Evolutionary conservation across 192 early-diverging fungal species (phyloP).

Genomic region (Allomyces arbusculus): DNA sequence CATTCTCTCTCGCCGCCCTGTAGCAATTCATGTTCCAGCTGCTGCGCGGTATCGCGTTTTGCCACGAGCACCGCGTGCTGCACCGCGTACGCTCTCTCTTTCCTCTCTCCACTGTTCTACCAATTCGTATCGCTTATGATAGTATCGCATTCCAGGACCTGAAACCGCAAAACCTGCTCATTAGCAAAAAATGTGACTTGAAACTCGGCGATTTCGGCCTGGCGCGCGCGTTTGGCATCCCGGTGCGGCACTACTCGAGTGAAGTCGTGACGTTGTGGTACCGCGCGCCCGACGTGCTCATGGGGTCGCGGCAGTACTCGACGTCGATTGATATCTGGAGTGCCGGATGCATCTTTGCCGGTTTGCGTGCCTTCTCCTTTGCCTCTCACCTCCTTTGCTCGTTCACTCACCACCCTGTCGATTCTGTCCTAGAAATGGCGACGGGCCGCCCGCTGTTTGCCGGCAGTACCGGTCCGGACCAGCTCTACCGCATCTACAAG

Average conservation of each 20-base stretch:
- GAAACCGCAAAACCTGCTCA: conserved; percentile 82
- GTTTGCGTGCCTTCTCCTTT: conserved; percentile 7
- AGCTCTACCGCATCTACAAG: conserved; percentile 80
- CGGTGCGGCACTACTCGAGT: conserved; percentile 64
- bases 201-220: conserved; percentile 90
- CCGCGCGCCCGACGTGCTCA: conserved; percentile 66
- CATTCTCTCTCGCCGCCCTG: too few species aligned
- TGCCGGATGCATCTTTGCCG: conserved; percentile 70
- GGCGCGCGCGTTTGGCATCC: conserved; percentile 90
- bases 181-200: conserved; percentile 75
- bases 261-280: conserved; percentile 82
- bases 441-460: conserved; percentile 78
- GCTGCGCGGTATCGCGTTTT: conserved; percentile 87
- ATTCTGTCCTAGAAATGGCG: conserved; percentile 41
- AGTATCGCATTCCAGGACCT: conserved; percentile 26
- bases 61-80: conserved; percentile 85
- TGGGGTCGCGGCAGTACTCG: conserved; percentile 72
- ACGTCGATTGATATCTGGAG: conserved; percentile 80
- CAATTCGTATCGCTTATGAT: not conserved
- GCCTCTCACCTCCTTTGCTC: not conserved
- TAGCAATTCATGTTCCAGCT: conserved; percentile 95
- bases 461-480: conserved; percentile 70
- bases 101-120: not conserved
- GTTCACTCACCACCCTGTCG: not conserved
- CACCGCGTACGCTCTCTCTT: conserved; percentile 45